phyloP scores from a whole-genome alignment of 148 eudicot genomes.

The Camellia japonica region DNA sequence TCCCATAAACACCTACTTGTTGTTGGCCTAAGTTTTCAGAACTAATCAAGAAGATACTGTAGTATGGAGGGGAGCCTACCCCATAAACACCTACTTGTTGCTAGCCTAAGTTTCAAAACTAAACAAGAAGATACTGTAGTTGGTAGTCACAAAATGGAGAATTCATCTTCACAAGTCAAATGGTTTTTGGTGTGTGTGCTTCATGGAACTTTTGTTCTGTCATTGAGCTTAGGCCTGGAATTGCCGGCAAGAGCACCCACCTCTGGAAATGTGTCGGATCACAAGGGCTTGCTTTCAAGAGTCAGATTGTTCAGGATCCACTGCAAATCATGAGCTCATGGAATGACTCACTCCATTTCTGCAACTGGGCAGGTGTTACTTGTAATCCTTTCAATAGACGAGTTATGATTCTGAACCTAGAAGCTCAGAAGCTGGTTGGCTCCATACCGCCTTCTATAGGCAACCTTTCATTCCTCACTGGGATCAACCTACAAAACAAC shows the following conservation, averaged over 20 bases:
- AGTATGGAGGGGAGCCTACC: too few relatives aligned
- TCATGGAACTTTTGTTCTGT: neutral
- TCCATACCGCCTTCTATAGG: slow-evolving; percentile 42
- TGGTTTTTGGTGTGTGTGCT: neutral
- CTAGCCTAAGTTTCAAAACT: too few relatives aligned
- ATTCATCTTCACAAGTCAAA: too few relatives aligned
- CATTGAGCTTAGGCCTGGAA: too few relatives aligned
- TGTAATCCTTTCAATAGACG: slow-evolving; percentile 27
- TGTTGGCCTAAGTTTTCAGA: too few relatives aligned
- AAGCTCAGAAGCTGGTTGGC: slow-evolving; percentile 23
- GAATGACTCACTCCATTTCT: slow-evolving; percentile 41
- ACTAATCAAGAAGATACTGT: too few relatives aligned
- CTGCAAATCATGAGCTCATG: slow-evolving; percentile 28
- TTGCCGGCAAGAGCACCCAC: neutral
- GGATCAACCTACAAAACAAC: slow-evolving; percentile 24
- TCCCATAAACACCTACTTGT: too few relatives aligned
- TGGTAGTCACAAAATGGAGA: too few relatives aligned
- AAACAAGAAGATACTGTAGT: too few relatives aligned
- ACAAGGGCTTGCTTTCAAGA: slow-evolving; percentile 36
- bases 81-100: too few relatives aligned
- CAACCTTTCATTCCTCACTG: slow-evolving; percentile 34
- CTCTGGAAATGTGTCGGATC: slow-evolving; percentile 22
- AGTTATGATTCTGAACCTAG: slow-evolving; percentile 22
- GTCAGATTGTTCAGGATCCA: slow-evolving; percentile 14
- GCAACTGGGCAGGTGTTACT: slow-evolving; percentile 41